Conservation (phyloP, 768 basidiomycete species). For the Coprinellus micaceus region DNA sequence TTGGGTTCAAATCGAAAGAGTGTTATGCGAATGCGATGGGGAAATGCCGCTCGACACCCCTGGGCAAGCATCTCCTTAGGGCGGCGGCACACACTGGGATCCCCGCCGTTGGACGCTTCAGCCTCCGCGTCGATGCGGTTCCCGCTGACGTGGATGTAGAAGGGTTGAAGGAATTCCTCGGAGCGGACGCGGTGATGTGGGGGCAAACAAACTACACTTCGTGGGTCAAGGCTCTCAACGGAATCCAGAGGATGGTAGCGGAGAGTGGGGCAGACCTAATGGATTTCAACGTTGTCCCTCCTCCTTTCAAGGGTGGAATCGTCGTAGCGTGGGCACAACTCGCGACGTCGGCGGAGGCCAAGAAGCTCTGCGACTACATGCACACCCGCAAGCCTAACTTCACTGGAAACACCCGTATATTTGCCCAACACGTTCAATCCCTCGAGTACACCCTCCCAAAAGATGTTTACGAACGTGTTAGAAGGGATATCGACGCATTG, state of each 20-base stretch:
- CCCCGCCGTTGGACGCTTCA: constrained; percentile 55
- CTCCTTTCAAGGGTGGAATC: constrained; percentile 48
- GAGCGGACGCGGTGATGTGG: constrained; percentile 48
- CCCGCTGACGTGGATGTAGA: constrained; percentile 41
- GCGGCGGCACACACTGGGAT: constrained; percentile 53
- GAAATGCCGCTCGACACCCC: constrained; percentile 31
- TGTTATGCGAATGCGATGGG: constrained; percentile 51
- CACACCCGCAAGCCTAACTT: constrained; percentile 43
- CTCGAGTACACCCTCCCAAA: constrained; percentile 42
- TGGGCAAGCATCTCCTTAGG: constrained; percentile 39
- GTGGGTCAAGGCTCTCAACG: constrained; percentile 32
- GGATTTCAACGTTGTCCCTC: constrained; percentile 44
- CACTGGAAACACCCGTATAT: constrained; percentile 44
- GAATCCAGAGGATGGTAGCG: constrained; percentile 30
- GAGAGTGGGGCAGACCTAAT: constrained; percentile 17
- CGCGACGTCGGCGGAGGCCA: constrained; percentile 47
- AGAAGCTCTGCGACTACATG: constrained; percentile 43
- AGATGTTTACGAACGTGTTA: constrained; percentile 36
- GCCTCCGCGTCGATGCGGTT: constrained; percentile 55
- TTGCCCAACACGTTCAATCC: constrained; percentile 51
- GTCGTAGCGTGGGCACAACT: constrained; percentile 58
- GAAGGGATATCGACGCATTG: constrained; percentile 44
- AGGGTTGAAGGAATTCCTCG: constrained; percentile 43
- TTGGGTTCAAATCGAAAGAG: constrained; percentile 52
- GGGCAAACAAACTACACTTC: constrained; percentile 44